Conservation (phyloP, 2,329 filamentous ascomycete genomes). For the Scedosporium aurantiacum region DNA sequence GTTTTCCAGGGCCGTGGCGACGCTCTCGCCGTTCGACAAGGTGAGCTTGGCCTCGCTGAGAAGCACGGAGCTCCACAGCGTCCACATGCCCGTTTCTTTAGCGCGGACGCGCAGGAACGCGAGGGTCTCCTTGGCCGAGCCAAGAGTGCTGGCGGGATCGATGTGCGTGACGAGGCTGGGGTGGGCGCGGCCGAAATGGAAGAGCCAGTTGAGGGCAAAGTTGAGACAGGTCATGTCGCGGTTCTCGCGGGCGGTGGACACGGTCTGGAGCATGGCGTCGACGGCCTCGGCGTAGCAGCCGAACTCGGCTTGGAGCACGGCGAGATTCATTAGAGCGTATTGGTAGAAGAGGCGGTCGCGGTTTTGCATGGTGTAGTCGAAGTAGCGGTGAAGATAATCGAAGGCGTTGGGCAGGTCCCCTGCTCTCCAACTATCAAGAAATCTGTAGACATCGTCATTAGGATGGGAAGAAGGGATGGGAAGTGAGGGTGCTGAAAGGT, state of each 20-base stretch:
- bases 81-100: slow-evolving; percentile 77
- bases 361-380: slow-evolving; percentile 89
- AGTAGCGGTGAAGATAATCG: slow-evolving; percentile 86
- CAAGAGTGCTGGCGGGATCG: slow-evolving; percentile 62
- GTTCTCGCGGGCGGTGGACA: slow-evolving; percentile 88
- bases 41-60: slow-evolving; percentile 76
- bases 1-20: slow-evolving; percentile 57
- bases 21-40: slow-evolving; percentile 58
- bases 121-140: slow-evolving; percentile 69
- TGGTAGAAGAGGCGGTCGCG: slow-evolving; percentile 81
- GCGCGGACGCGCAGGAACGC: slow-evolving; percentile 77
- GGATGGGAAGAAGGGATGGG: neutral
- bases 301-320: slow-evolving; percentile 89
- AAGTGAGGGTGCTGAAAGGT: neutral
- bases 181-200: slow-evolving; percentile 83
- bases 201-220: slow-evolving; percentile 91
- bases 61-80: slow-evolving; percentile 70
- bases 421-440: slow-evolving; percentile 83
- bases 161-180: slow-evolving; percentile 61
- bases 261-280: slow-evolving; percentile 88
- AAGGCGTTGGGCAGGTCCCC: slow-evolving; percentile 86
- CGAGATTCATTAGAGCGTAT: slow-evolving; percentile 86
- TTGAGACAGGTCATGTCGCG: slow-evolving; percentile 88
- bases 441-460: slow-evolving; percentile 35
- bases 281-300: slow-evolving; percentile 83